Percentiles rank a stretch among this genome's conserved stretches.
Conservation (phyloP, 371 early-diverging fungal species). For the Mortierella sp. region DNA sequence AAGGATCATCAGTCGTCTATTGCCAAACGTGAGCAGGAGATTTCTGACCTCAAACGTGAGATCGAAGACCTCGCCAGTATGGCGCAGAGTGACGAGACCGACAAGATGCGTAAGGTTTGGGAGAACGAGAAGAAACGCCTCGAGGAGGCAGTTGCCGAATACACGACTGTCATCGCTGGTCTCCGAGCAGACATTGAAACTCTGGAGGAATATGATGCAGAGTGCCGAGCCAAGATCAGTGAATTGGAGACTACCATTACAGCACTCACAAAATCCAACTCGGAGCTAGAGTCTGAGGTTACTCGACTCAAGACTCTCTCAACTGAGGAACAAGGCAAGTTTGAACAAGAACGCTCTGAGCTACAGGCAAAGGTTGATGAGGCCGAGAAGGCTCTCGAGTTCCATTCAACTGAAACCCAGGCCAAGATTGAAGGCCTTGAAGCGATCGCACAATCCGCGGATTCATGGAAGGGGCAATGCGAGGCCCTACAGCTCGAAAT, state of each 20-base stretch:
- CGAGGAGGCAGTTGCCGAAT: constrained; percentile 58
- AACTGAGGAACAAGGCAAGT: constrained; percentile 61
- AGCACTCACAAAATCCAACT: constrained; percentile 29
- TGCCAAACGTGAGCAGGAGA: constrained; percentile 59
- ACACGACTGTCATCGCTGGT: constrained; percentile 45
- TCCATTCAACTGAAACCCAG: constrained; percentile 26
- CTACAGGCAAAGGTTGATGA: constrained; percentile 59
- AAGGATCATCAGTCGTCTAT: constrained; percentile 61
- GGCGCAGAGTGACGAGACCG: constrained; percentile 51
- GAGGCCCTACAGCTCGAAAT: constrained; percentile 43
- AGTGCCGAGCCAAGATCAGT: constrained; percentile 55
- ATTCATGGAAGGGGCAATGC: constrained; percentile 34
- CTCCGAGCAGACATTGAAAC: constrained; percentile 53
- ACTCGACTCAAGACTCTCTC: constrained; percentile 52
- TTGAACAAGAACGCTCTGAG: constrained; percentile 56
- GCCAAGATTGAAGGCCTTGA: constrained; percentile 35
- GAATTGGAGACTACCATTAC: constrained; percentile 52
- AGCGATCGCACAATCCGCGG: constrained; percentile 21
- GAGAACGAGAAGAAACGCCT: constrained; percentile 67
- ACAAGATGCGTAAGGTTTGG: constrained; percentile 60
- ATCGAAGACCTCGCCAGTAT: constrained; percentile 60
- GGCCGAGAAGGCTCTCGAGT: constrained; percentile 42
- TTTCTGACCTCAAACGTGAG: constrained; percentile 43
- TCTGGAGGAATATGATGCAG: constrained; percentile 56
- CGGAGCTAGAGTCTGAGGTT: constrained; percentile 47